Evolutionary conservation across 768 basidiomycete genomes (phyloP).

Genomic region (Naematelia encephala): DNA sequence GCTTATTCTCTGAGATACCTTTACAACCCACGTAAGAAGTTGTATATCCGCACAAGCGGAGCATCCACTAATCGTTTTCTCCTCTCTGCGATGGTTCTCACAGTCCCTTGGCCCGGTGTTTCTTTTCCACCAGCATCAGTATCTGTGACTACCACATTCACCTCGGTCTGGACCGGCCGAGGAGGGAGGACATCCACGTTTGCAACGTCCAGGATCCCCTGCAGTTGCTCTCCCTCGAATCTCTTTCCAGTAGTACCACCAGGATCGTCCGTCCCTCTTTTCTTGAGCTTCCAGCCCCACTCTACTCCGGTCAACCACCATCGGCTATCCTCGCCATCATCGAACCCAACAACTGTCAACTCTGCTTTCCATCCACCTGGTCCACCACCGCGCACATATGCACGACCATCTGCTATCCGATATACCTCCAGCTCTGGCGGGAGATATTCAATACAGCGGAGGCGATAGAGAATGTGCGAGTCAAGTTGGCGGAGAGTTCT

Average conservation of each 20-base stretch:
- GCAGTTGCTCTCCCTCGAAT: constrained; percentile 32
- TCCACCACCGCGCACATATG: constrained; percentile 59
- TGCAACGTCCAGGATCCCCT: constrained; percentile 37
- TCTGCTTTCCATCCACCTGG: constrained; percentile 23
- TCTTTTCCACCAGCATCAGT: constrained; percentile 5
- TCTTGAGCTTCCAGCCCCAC: constrained; percentile 68
- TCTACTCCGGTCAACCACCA: constrained; percentile 76
- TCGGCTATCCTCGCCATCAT: constrained; percentile 53
- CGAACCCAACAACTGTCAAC: constrained; percentile 36
- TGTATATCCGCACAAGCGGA: constrained; percentile 78
- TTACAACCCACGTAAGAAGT: constrained; percentile 72
- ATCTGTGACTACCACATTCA: background rate
- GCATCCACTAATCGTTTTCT: constrained; percentile 61
- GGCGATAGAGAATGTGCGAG: constrained; percentile 70
- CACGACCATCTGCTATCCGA: constrained; percentile 46
- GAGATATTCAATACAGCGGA: constrained; percentile 72
- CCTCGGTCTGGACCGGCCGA: background rate
- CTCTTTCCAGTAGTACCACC: constrained; percentile 53
- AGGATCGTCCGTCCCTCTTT: constrained; percentile 71
- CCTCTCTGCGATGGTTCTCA: background rate
- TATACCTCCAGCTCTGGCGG: constrained; percentile 65
- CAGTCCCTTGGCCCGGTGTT: background rate
- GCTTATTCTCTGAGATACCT: background rate
- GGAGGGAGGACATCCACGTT: constrained; percentile 28
- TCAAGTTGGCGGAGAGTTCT: constrained; percentile 71